Conservation (phyloP, 192 early-diverging fungal species). For the Backusella westeae region DNA sequence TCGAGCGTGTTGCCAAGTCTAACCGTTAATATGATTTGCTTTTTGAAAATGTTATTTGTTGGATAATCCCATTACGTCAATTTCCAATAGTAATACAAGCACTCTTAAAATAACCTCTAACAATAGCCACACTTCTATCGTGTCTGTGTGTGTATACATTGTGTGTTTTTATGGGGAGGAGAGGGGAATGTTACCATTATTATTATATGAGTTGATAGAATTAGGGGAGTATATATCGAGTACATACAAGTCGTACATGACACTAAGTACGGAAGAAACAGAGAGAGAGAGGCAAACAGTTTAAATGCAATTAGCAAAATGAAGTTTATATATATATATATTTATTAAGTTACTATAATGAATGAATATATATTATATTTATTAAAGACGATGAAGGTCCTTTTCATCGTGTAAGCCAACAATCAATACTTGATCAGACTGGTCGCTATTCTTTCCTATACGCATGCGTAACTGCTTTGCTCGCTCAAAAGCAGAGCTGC, state of each 20-base stretch:
- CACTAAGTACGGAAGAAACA: no score
- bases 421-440: neutral
- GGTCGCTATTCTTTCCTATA: neutral
- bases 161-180: neutral
- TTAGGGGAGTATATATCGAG: neutral
- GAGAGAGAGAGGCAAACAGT: no score
- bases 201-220: no score
- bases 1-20: slow-evolving; percentile 86
- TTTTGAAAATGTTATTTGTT: slow-evolving; percentile 6
- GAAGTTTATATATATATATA: no score
- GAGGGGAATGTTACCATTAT: neutral
- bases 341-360: no score
- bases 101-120: neutral
- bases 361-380: no score
- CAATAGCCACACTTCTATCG: neutral
- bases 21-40: slow-evolving; percentile 17
- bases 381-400: neutral
- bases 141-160: neutral
- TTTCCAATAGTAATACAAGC: neutral
- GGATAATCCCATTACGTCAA: neutral
- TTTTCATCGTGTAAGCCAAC: neutral
- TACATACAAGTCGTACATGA: neutral
- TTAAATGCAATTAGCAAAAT: no score
- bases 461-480: neutral
- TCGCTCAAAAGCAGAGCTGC: neutral